A percentile compares a stretch with the other conserved stretches of the same genome.
These are phyloP conservation scores for Colletotrichum kahawae DNA, from an alignment of 2,329 filamentous ascomycete species.

Conservation along the genomic window DNA sequence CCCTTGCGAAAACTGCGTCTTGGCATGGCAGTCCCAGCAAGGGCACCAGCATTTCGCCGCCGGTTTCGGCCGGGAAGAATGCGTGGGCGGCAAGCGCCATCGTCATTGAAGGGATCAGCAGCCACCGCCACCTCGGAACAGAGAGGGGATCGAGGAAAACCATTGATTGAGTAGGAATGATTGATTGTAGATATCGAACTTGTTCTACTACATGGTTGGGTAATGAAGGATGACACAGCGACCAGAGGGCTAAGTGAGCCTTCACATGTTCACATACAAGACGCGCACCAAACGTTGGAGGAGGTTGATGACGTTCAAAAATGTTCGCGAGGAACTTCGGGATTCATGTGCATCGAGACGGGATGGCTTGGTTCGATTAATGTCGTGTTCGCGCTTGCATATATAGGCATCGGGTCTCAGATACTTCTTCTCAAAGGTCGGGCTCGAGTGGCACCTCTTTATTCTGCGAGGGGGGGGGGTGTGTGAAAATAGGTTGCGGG, in stretches of 20 bases:
- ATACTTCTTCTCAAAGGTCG: neutral
- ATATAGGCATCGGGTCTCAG: neutral
- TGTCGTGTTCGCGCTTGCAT: neutral
- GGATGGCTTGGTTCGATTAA: neutral
- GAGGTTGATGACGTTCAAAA: neutral
- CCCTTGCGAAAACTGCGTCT: constrained; percentile 54
- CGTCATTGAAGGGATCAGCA: neutral
- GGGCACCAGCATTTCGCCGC: neutral
- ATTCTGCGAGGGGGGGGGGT: neutral
- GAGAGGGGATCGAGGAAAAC: neutral
- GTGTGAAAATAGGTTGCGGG: neutral
- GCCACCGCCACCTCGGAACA: neutral
- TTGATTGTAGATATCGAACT: neutral
- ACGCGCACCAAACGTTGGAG: neutral
- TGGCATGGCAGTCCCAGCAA: constrained; percentile 18
- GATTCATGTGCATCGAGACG: neutral
- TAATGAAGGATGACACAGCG: neutral
- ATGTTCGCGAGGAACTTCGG: neutral
- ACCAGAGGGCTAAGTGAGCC: neutral
- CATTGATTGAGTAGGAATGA: neutral
- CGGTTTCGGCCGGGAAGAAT: neutral
- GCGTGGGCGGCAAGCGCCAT: neutral
- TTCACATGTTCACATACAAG: neutral
- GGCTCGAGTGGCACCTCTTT: neutral
- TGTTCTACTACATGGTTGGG: neutral